Percentiles rank a stretch among this genome's conserved stretches.
phyloP scores from a whole-genome alignment of 371 early-diverging fungal species.

The Mortierella sp. region DNA sequence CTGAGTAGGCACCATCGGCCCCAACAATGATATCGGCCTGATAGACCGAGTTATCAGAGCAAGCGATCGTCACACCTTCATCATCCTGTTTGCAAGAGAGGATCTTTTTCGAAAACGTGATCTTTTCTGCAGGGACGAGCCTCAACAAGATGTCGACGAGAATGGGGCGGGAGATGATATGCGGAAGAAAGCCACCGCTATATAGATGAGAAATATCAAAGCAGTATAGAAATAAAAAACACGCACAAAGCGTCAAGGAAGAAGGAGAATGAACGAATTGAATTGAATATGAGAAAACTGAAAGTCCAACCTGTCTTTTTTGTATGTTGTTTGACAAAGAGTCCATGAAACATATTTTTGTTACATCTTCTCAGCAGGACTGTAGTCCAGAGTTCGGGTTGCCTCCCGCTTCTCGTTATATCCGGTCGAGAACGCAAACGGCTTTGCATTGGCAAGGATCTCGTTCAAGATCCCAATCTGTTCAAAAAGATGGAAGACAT shows the following conservation, averaged over 20 bases:
- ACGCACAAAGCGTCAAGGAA: neutral
- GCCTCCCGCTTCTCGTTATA: constrained; percentile 27
- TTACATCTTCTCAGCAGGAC: constrained; percentile 27
- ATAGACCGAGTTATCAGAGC: constrained; percentile 26
- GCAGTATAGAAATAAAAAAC: neutral
- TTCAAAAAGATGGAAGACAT: constrained; percentile 32
- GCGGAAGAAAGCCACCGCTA: constrained; percentile 26
- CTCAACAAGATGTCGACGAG: constrained; percentile 25
- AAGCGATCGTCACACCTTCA: constrained; percentile 26
- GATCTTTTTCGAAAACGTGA: constrained; percentile 23
- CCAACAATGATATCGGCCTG: constrained; percentile 42
- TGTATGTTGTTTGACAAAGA: neutral
- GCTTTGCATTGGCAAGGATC: constrained; percentile 17
- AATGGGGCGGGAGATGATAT: constrained; percentile 34
- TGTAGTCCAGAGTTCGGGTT: constrained; percentile 24
- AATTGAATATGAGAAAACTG: neutral
- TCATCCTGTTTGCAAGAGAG: constrained; percentile 18
- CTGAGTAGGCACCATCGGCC: constrained; percentile 43
- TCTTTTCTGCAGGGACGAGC: constrained; percentile 25
- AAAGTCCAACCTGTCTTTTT: neutral
- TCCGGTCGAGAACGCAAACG: constrained; percentile 24
- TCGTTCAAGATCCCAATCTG: constrained; percentile 35
- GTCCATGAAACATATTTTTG: neutral
- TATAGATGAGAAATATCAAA: neutral
- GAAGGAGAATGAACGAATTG: neutral